Percentiles rank a stretch among this genome's conserved stretches.
Conservation (phyloP, 2,329 filamentous ascomycete species). For the Amylocarpus encephaloides region DNA sequence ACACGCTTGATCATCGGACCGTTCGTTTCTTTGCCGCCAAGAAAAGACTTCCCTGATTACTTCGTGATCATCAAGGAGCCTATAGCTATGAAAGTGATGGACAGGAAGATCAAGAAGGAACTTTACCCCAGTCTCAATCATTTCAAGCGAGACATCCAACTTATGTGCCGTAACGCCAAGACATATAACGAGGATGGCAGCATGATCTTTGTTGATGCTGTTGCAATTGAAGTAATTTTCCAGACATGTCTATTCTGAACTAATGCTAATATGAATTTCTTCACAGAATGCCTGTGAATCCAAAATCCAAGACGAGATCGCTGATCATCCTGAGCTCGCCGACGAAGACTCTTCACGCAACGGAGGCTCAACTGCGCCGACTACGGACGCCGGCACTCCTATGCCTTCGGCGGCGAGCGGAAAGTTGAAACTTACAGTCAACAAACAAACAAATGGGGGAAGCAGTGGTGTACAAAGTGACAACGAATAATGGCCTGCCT, state of each 20-base stretch:
- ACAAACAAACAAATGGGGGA: constrained; percentile 36
- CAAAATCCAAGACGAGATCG: constrained; percentile 47
- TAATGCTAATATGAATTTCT: constrained; percentile 31
- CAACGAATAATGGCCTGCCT: constrained; percentile 32
- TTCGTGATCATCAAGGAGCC: constrained; percentile 88
- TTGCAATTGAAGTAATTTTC: constrained; percentile 75
- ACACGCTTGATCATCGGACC: constrained; percentile 86
- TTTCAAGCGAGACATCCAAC: constrained; percentile 73
- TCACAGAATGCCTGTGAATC: constrained; percentile 50
- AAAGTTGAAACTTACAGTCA: constrained; percentile 62
- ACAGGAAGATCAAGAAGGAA: constrained; percentile 91
- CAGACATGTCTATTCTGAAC: background rate
- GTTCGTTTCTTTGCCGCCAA: constrained; percentile 86
- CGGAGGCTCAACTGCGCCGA: constrained; percentile 39
- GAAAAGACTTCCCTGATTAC: constrained; percentile 88
- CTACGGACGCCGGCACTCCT: constrained; percentile 57
- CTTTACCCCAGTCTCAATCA: constrained; percentile 79
- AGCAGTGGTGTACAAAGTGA: constrained; percentile 44
- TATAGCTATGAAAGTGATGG: constrained; percentile 94
- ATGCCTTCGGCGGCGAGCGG: constrained; percentile 46
- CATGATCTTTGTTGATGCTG: constrained; percentile 85
- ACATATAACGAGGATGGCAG: constrained; percentile 97
- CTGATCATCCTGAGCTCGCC: constrained; percentile 47
- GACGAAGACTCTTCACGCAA: constrained; percentile 40
- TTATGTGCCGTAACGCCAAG: constrained; percentile 85